Base-by-base conservation (phyloP, 345 rosid species). In the Linum usitatissimum region DNA sequence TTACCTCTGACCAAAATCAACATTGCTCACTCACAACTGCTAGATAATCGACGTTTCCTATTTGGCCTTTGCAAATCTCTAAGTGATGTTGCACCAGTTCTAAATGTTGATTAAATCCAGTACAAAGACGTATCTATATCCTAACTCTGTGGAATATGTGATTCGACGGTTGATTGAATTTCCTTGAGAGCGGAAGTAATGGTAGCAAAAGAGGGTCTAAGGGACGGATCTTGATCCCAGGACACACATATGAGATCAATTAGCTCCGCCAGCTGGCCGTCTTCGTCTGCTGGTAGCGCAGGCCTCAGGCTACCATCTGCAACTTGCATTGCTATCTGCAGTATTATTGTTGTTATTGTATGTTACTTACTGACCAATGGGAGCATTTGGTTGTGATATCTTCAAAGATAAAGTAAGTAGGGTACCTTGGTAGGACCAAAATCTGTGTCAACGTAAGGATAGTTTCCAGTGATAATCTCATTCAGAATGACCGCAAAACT, bases 241-340 rank as follows among this genome's bases (percentile, higher is more conserved):
- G 81, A 74, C 14, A 55, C 64, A 30, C 75, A 45, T 21, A 81
- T 75, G 4, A 79, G 80, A 7, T 73, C 63, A 13, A 71, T 73
- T 9, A 83, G 59, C 64, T 73, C 84, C 19, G 66, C 70, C 0
- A 66, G 20, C 30, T 62, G 55, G 10, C 62, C 80, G 23, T 74
- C 31, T n/a, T 62, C 23, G 42, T 79, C 80, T 40, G 66, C 77
- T 1, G 74, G 81, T 36, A 78, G 80, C 12, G 53, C 66, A 2
- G 91, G 86, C 73, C 88, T 76, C 38, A 78, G 70, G 15, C 30
- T 65, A 0, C 84, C 83, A 42, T 83, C 86, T 45, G 68, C 86
- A 30, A 83, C 84, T 69, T 78, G 80, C 79, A 79, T 57, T 0
- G 79, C 88, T 60, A 85, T 85, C 86, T 85, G 30, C 28, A 5